Percentiles rank a stretch among this genome's conserved stretches.
Evolutionary conservation across 2,329 filamentous ascomycete species (phyloP).

Genomic region (Arthrobotrys entomopaga): DNA sequence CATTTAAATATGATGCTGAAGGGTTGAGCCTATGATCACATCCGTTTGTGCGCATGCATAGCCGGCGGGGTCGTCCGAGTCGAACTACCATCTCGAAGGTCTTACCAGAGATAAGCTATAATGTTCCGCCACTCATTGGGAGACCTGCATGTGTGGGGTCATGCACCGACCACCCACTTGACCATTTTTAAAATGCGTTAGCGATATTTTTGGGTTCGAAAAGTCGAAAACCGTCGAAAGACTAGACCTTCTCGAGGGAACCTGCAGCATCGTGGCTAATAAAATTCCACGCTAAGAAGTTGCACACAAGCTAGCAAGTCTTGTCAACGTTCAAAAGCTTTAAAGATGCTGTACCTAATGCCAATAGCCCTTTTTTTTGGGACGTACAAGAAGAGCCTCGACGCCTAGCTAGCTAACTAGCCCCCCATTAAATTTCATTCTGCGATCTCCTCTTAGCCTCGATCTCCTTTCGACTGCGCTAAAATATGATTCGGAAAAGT

Average conservation of each 20-base stretch:
- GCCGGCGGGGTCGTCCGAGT: neutral
- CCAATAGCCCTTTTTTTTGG: no score
- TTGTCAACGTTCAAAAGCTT: neutral
- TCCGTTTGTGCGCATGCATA: neutral
- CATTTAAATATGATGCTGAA: neutral
- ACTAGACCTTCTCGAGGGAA: neutral
- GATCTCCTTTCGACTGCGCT: neutral
- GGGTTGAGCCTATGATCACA: neutral
- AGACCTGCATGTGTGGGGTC: neutral
- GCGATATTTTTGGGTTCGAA: conserved; percentile 1
- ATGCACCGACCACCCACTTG: neutral
- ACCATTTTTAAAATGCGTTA: conserved; percentile 4
- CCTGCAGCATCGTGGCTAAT: neutral
- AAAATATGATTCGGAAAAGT: conserved; percentile 28
- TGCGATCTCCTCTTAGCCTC: neutral
- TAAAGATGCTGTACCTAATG: neutral
- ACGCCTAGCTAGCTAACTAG: no score
- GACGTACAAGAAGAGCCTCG: no score
- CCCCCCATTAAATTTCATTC: neutral
- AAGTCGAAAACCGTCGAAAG: neutral
- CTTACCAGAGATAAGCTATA: conserved; percentile 2
- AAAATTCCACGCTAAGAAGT: neutral
- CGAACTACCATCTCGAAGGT: neutral
- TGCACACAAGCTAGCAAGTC: neutral
- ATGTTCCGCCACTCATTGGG: conserved; percentile 2